Conservation (phyloP, 257 asterid species). For the Pogostemon cablin region DNA sequence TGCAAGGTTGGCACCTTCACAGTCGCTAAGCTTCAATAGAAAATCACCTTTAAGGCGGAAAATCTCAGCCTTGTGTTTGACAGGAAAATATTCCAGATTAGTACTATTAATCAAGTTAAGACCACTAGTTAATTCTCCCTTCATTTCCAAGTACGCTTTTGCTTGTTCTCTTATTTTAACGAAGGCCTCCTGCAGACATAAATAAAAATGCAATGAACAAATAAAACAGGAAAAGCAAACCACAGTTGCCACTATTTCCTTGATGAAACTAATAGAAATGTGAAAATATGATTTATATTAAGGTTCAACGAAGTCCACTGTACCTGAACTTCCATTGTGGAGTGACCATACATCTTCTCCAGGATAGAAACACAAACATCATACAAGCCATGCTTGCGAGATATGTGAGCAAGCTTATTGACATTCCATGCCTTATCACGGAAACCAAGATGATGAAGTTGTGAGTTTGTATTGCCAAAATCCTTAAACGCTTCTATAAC, state of each 20-base stretch:
- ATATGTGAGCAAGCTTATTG: constrained; percentile 94
- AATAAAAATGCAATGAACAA: constrained; percentile 13
- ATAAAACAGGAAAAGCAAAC: constrained; percentile 25
- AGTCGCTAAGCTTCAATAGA: constrained; percentile 84
- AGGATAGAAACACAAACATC: constrained; percentile 95
- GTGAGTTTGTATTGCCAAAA: constrained; percentile 76
- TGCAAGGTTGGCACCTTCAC: constrained; percentile 96
- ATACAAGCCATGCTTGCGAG: constrained; percentile 89
- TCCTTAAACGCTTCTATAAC: constrained; percentile 97
- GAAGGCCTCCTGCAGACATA: constrained; percentile 84
- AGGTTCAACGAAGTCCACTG: constrained; percentile 11
- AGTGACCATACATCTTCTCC: constrained; percentile 98
- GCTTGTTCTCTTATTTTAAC: constrained; percentile 98
- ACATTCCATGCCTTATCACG: constrained; percentile 99
- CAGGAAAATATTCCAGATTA: constrained; percentile 92
- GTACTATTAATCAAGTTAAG: constrained; percentile 94
- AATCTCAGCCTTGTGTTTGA: constrained; percentile 94
- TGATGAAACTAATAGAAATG: not conserved
- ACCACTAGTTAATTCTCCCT: constrained; percentile 95
- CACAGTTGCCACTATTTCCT: constrained; percentile 18
- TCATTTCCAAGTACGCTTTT: constrained; percentile 95
- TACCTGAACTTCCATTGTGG: constrained; percentile 99
- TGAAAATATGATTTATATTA: not conserved
- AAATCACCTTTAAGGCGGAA: constrained; percentile 96
- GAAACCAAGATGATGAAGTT: constrained; percentile 93